phyloP scores from a whole-genome alignment of 768 basidiomycete genomes.

The Amanita thiersii region DNA sequence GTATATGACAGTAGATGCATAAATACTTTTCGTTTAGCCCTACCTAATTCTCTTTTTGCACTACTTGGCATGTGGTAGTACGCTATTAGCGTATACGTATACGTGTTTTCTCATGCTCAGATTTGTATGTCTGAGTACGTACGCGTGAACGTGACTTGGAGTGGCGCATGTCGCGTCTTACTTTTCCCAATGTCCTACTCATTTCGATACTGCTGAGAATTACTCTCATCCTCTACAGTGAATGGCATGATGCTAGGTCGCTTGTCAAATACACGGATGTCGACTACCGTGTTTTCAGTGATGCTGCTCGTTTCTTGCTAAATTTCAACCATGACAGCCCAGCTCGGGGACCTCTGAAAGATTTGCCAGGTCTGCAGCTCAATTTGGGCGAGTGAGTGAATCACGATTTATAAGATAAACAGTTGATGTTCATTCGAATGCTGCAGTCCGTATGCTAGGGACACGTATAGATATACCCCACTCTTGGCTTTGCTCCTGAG shows the following conservation, averaged over 20 bases:
- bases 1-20: background rate
- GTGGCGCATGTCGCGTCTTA: conserved; percentile 2
- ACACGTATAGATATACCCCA: conserved; percentile 96
- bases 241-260: conserved; percentile 81
- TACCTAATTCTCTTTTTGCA: background rate
- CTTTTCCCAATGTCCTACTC: conserved; percentile 46
- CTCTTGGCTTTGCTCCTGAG: conserved; percentile 75
- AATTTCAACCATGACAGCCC: conserved; percentile 31
- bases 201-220: conserved; percentile 54
- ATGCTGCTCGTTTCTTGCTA: conserved; percentile 74
- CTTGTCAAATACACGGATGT: conserved; percentile 96
- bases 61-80: background rate
- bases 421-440: conserved; percentile 7
- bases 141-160: too few species aligned
- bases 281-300: conserved; percentile 93
- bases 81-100: background rate
- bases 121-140: background rate
- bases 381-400: conserved; percentile 68
- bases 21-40: too few species aligned
- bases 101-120: background rate
- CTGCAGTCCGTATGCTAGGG: conserved; percentile 76
- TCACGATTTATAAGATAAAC: conserved; percentile 1
- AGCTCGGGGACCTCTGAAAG: conserved; percentile 54
- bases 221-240: conserved; percentile 73
- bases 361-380: conserved; percentile 22